Conservation (phyloP, 2,329 filamentous ascomycete species). For the Paracamarosporium sp. region DNA sequence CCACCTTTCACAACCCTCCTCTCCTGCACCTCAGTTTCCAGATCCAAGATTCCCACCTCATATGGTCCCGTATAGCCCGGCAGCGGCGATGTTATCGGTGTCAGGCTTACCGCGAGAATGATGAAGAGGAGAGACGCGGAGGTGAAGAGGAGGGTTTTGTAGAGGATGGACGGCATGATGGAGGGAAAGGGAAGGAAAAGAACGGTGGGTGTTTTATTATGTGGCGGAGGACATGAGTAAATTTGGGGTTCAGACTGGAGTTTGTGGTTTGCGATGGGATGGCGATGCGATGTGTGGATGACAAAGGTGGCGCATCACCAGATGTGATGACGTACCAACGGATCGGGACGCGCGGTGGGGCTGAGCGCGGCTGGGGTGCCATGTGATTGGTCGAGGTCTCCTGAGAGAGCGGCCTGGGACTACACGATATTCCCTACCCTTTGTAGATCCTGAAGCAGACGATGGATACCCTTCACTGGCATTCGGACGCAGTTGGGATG, state of each 20-base stretch:
- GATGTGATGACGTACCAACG: neutral
- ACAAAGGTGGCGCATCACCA: slow-evolving; percentile 6
- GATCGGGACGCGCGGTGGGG: neutral
- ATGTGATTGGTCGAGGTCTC: neutral
- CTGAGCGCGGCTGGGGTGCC: neutral
- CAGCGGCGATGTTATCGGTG: slow-evolving; percentile 50
- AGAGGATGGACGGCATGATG: neutral
- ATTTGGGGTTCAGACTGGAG: neutral
- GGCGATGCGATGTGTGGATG: neutral
- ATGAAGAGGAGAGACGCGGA: slow-evolving; percentile 40
- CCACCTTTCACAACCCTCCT: slow-evolving; percentile 41
- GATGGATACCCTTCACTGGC: too few species aligned
- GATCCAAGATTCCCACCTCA: slow-evolving; percentile 53
- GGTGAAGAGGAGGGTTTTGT: slow-evolving; percentile 29
- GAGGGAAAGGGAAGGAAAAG: neutral
- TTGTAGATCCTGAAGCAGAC: too few species aligned
- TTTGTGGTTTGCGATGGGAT: neutral
- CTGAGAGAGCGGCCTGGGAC: too few species aligned
- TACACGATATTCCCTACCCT: too few species aligned
- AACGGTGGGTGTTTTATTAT: neutral
- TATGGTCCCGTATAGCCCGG: slow-evolving; percentile 52
- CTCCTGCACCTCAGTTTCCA: slow-evolving; percentile 49
- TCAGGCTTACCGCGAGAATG: slow-evolving; percentile 48
- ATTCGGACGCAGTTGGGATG: too few species aligned
- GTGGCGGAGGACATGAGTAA: neutral